These are phyloP conservation scores for Musa balbisiana DNA, from an alignment of 202 grass and related monocot genomes.

Conservation along the genomic window DNA sequence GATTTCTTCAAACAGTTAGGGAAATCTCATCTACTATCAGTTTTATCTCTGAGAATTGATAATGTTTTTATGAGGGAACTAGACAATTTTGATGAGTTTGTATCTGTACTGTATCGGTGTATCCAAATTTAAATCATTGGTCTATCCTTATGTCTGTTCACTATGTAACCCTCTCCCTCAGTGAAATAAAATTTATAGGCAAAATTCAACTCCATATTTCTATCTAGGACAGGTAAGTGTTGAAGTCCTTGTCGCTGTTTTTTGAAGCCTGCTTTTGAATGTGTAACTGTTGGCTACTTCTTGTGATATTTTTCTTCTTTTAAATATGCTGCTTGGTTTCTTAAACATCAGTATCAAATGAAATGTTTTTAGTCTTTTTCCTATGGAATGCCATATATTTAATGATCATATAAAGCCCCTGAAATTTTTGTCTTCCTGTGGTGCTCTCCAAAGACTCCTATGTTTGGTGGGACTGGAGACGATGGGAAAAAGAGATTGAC, in stretches of 20 bases:
- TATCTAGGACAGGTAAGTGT: too few relatives aligned
- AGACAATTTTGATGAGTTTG: background rate
- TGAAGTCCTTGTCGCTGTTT: too few relatives aligned
- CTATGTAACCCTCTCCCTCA: too few relatives aligned
- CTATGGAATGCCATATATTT: background rate
- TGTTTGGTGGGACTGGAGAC: conserved; percentile 93
- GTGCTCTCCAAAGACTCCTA: conserved; percentile 59
- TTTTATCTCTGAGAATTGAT: background rate
- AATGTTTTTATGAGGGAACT: background rate
- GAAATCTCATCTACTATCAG: too few relatives aligned
- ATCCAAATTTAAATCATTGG: background rate
- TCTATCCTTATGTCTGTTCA: background rate
- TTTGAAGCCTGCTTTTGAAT: too few relatives aligned
- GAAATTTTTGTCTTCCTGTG: conserved; percentile 24
- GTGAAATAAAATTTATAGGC: too few relatives aligned
- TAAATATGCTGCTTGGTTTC: too few relatives aligned
- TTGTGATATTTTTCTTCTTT: too few relatives aligned
- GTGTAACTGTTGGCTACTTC: too few relatives aligned
- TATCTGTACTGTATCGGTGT: background rate
- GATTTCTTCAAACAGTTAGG: too few relatives aligned
- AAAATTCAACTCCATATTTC: too few relatives aligned
- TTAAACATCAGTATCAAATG: too few relatives aligned
- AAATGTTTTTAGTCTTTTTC: background rate
- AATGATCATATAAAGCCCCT: background rate
- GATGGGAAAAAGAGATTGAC: conserved; percentile 99